Evolutionary conservation across 371 early-diverging fungal species (phyloP).

Genomic region (Saksenaea oblongispora): DNA sequence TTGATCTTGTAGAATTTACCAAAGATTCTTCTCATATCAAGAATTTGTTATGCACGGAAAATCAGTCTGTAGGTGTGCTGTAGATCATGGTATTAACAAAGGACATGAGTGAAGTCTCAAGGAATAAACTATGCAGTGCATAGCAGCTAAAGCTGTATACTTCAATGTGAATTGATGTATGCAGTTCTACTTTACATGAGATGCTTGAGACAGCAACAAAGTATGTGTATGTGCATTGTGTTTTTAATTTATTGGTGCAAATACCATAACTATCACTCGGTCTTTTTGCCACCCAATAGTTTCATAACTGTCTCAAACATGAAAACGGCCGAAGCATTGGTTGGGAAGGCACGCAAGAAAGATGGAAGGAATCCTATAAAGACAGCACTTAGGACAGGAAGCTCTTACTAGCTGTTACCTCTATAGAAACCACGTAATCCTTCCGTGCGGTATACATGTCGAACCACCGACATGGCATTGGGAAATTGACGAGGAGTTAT

Average conservation of each 20-base stretch:
- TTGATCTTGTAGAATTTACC: no score
- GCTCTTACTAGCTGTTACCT: constrained; percentile 25
- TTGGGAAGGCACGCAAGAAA: constrained; percentile 88
- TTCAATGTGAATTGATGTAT: not conserved
- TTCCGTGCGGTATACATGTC: constrained; percentile 61
- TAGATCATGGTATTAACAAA: no score
- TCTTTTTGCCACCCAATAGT: constrained; percentile 13
- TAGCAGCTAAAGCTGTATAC: no score
- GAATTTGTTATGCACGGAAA: no score
- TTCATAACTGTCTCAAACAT: constrained; percentile 75
- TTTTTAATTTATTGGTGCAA: not conserved
- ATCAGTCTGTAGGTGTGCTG: no score
- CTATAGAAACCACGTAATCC: constrained; percentile 76
- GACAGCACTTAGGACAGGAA: not conserved
- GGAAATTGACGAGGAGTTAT: constrained; percentile 65
- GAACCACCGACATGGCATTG: constrained; percentile 50
- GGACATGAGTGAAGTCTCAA: no score
- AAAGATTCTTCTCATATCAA: no score
- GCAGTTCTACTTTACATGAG: not conserved
- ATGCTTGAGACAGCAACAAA: not conserved
- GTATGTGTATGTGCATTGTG: not conserved
- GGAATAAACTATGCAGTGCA: no score
- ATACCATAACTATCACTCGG: not conserved
- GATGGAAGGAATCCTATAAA: constrained; percentile 78
- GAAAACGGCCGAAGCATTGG: constrained; percentile 86